Conservation (phyloP, 2,329 filamentous ascomycete genomes). For the Penicillium frequentans region DNA sequence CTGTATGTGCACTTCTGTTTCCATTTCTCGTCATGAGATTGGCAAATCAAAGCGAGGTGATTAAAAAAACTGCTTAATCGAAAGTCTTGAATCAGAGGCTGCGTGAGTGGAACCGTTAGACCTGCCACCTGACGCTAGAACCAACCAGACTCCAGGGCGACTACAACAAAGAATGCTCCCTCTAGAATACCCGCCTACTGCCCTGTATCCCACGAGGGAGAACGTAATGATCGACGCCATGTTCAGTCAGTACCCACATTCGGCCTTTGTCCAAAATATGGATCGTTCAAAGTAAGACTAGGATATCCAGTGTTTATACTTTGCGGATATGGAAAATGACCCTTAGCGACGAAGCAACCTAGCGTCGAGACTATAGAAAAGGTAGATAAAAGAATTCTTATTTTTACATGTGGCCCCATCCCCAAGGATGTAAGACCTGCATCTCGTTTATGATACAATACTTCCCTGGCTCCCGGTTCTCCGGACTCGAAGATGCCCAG, state of each 20-base stretch:
- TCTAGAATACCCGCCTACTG: background rate
- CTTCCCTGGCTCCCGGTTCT: conserved; percentile 14
- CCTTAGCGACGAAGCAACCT: background rate
- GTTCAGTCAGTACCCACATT: background rate
- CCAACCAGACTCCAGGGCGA: background rate
- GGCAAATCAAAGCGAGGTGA: background rate
- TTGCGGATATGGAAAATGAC: too few species aligned
- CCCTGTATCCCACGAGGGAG: background rate
- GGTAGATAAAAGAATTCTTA: background rate
- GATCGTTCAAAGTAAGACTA: too few species aligned
- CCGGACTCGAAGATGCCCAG: conserved; percentile 24
- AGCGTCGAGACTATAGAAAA: background rate
- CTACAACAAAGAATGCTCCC: background rate
- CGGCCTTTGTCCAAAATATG: background rate
- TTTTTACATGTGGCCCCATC: conserved; percentile 21
- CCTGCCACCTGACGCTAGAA: background rate
- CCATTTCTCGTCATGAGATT: background rate
- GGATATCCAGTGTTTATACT: background rate
- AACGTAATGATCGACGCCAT: background rate
- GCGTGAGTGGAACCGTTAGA: background rate
- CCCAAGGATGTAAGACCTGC: conserved; percentile 21
- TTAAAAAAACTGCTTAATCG: background rate
- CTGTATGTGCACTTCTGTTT: background rate
- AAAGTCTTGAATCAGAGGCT: background rate
- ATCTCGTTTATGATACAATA: conserved; percentile 26